These are phyloP conservation scores for Suhomyces bribrorum DNA, from an alignment of 1,139 yeast species.

Conservation along the genomic window DNA sequence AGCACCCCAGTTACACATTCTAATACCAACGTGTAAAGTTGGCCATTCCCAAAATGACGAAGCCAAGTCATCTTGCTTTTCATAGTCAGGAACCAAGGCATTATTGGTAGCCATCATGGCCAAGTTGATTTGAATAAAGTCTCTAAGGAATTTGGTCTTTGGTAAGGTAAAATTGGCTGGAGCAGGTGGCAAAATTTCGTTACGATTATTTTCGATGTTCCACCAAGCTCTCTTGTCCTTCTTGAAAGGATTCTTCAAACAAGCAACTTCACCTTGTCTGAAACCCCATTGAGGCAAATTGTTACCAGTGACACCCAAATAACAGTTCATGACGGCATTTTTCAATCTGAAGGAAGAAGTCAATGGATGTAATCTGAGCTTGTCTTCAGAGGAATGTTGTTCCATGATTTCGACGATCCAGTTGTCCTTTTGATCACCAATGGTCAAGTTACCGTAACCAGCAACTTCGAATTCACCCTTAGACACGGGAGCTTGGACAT, in stretches of 20 bases:
- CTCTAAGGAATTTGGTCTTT: constrained; percentile 79
- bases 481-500: constrained; percentile 75
- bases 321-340: constrained; percentile 71
- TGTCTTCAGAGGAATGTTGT: constrained; percentile 71
- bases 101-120: constrained; percentile 99
- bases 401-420: constrained; percentile 91
- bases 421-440: constrained; percentile 91
- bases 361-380: constrained; percentile 73
- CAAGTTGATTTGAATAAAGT: constrained; percentile 86
- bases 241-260: constrained; percentile 70
- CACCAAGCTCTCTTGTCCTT: constrained; percentile 98
- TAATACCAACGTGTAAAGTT: constrained; percentile 82
- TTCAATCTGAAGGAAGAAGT: constrained; percentile 82
- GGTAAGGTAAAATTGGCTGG: constrained; percentile 76
- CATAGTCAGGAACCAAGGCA: constrained; percentile 89
- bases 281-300: constrained; percentile 96
- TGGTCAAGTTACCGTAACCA: constrained; percentile 81
- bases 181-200: constrained; percentile 72
- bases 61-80: constrained; percentile 88
- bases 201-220: constrained; percentile 88
- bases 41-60: constrained; percentile 99
- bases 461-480: constrained; percentile 80
- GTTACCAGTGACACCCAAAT: constrained; percentile 80
- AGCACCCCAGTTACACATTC: constrained; percentile 94
- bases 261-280: constrained; percentile 94